These are phyloP conservation scores for Tieghemiomyces parasiticus DNA, from an alignment of 192 early-diverging fungal species.

Conservation along the genomic window DNA sequence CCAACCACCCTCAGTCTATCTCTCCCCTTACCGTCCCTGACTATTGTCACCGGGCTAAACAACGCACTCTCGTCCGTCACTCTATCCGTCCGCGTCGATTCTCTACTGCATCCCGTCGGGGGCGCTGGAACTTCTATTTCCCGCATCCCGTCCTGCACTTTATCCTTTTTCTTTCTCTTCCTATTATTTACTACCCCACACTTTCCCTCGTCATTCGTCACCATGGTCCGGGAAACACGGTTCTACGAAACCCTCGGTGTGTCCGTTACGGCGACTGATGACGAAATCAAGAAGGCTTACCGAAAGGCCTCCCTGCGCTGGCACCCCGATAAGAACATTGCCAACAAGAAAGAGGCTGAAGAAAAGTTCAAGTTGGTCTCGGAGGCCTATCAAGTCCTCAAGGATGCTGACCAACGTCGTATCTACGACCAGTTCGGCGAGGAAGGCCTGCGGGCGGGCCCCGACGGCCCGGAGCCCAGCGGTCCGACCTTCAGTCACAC, in stretches of 20 bases:
- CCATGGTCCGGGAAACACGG: conserved; percentile 11
- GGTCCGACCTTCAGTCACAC: neutral
- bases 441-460: conserved; percentile 16
- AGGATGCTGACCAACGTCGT: conserved; percentile 17
- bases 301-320: conserved; percentile 53
- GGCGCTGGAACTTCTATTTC: no score
- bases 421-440: conserved; percentile 27
- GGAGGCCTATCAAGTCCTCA: conserved; percentile 32
- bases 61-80: no score
- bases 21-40: no score
- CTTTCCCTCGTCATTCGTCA: neutral
- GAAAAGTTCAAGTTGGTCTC: conserved; percentile 31
- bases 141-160: no score
- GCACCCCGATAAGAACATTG: conserved; percentile 51
- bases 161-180: neutral
- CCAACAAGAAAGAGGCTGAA: conserved; percentile 22
- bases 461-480: neutral
- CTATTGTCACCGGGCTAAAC: no score
- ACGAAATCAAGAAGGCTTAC: conserved; percentile 62
- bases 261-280: conserved; percentile 33
- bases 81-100: no score
- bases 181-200: neutral
- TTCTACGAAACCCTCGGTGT: conserved; percentile 63
- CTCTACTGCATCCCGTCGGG: no score
- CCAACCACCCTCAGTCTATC: no score